A percentile compares a stretch with the other conserved stretches of the same genome.
phyloP scores from a whole-genome alignment of 306 rosid genomes.

The Citrullus amarus region DNA sequence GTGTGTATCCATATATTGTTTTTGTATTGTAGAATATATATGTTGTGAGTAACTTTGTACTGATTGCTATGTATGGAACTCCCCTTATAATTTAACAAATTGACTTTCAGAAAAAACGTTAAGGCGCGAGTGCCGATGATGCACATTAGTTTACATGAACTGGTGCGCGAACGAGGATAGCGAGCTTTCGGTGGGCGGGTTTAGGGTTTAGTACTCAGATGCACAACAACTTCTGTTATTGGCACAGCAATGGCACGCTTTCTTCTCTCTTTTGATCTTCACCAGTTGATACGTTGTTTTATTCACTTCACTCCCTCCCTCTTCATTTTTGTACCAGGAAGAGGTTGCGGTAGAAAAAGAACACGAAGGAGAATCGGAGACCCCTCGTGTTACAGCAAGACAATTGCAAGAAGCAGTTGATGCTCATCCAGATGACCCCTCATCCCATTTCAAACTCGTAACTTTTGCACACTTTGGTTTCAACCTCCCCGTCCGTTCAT shows the following conservation, averaged over 20 bases:
- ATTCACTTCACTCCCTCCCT: not conserved
- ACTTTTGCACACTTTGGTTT: not conserved
- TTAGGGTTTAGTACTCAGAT: not conserved
- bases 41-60: too few relatives aligned
- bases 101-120: too few relatives aligned
- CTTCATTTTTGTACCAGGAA: slow-evolving; percentile 7
- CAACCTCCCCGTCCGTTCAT: not conserved
- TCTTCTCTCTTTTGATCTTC: not conserved
- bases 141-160: too few relatives aligned
- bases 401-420: slow-evolving; percentile 25
- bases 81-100: too few relatives aligned
- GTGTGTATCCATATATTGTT: too few relatives aligned
- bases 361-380: not conserved
- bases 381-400: not conserved
- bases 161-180: not conserved
- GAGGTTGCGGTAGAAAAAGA: slow-evolving; percentile 13
- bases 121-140: too few relatives aligned
- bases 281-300: not conserved
- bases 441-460: slow-evolving; percentile 41
- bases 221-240: not conserved
- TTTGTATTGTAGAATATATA: too few relatives aligned
- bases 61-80: too few relatives aligned
- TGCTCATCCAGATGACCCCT: slow-evolving; percentile 34
- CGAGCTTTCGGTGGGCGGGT: not conserved
- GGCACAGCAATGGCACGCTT: not conserved